These are phyloP conservation scores for Wickerhamiella cacticola DNA, from an alignment of 805 yeast species.

Conservation along the genomic window DNA sequence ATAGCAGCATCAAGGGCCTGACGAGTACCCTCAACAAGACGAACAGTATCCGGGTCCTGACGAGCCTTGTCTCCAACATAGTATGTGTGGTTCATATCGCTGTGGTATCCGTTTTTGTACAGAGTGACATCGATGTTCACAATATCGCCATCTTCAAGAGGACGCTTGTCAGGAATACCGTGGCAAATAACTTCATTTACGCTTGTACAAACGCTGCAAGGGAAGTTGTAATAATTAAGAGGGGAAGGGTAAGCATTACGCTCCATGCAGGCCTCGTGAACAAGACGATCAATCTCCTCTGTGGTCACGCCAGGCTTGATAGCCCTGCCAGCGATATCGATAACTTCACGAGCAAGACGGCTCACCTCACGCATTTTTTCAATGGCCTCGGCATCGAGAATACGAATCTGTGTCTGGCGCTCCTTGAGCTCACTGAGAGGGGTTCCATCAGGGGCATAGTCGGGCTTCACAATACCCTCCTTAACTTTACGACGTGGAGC, in stretches of 20 bases:
- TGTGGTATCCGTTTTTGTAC: slow-evolving; percentile 78
- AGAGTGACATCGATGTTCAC: slow-evolving; percentile 81
- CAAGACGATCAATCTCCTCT: slow-evolving; percentile 76
- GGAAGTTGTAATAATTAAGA: slow-evolving; percentile 83
- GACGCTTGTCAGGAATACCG: slow-evolving; percentile 88
- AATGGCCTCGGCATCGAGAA: slow-evolving; percentile 55
- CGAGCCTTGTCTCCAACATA: slow-evolving; percentile 86
- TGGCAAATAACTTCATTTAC: slow-evolving; percentile 94
- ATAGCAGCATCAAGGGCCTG: slow-evolving; percentile 81
- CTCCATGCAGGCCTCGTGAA: slow-evolving; percentile 78
- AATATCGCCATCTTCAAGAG: slow-evolving; percentile 85
- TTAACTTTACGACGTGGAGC: slow-evolving; percentile 63
- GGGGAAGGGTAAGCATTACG: slow-evolving; percentile 92
- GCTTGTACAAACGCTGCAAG: slow-evolving; percentile 85
- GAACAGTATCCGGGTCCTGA: slow-evolving; percentile 67
- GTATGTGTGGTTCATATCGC: slow-evolving; percentile 92
- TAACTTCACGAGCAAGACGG: slow-evolving; percentile 68
- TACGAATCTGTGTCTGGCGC: slow-evolving; percentile 43
- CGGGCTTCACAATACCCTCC: slow-evolving; percentile 59
- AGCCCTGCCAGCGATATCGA: slow-evolving; percentile 77
- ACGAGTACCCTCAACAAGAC: slow-evolving; percentile 83
- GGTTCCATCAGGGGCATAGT: slow-evolving; percentile 68
- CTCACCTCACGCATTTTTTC: slow-evolving; percentile 66
- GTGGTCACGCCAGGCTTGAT: slow-evolving; percentile 84
- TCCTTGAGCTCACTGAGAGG: slow-evolving; percentile 68